Conservation (phyloP, 1,284 basidiomycete genomes). For the Agroathelia rolfsii region DNA sequence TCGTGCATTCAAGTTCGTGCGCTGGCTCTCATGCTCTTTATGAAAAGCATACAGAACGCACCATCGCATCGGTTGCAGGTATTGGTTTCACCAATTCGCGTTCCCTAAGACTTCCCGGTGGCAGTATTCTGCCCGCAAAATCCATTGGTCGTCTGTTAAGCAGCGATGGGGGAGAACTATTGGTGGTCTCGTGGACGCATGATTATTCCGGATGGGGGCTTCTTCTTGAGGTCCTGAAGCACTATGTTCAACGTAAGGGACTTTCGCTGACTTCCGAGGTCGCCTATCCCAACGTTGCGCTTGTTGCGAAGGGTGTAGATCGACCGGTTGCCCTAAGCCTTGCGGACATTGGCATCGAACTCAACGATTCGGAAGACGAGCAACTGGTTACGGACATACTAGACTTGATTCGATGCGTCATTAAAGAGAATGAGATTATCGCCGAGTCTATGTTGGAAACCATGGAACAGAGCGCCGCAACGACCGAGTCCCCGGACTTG, state of each 20-base stretch:
- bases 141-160: constrained; percentile 66
- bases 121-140: constrained; percentile 54
- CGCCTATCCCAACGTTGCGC: constrained; percentile 41
- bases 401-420: constrained; percentile 69
- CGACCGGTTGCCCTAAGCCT: constrained; percentile 37
- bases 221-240: constrained; percentile 65
- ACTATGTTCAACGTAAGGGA: constrained; percentile 54
- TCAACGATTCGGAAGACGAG: constrained; percentile 40
- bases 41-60: constrained; percentile 53
- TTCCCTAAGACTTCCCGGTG: constrained; percentile 67
- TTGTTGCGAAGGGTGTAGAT: constrained; percentile 27
- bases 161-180: constrained; percentile 59
- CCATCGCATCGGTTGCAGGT: constrained; percentile 38
- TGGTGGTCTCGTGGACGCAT: constrained; percentile 76
- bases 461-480: constrained; percentile 48
- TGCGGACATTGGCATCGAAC: constrained; percentile 63
- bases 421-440: constrained; percentile 56
- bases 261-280: constrained; percentile 29
- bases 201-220: constrained; percentile 78
- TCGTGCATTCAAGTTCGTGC: constrained; percentile 52
- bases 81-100: constrained; percentile 50
- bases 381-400: constrained; percentile 59
- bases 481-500: constrained; percentile 52
- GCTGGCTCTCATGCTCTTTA: constrained; percentile 59
- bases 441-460: constrained; percentile 60